These are phyloP conservation scores for Fraxinus platypoda DNA, from an alignment of 305 asterid species.

Conservation along the genomic window DNA sequence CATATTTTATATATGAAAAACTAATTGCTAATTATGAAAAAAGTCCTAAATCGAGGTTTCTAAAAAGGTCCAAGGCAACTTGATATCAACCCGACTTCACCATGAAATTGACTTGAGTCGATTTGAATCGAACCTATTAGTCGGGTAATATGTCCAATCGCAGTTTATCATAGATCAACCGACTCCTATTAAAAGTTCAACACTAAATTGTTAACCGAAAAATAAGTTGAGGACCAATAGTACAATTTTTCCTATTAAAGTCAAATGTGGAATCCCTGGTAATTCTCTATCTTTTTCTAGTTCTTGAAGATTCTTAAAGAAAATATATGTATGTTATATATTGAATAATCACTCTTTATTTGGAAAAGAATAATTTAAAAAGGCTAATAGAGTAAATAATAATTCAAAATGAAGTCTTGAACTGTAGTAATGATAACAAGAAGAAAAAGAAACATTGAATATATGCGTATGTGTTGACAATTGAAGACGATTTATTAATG, in stretches of 20 bases:
- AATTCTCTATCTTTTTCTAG: not conserved
- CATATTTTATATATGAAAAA: not conserved
- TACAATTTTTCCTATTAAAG: not conserved
- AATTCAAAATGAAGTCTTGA: not conserved
- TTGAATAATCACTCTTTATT: not conserved
- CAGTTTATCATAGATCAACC: not conserved
- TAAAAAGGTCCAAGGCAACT: not conserved
- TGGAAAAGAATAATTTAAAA: not conserved
- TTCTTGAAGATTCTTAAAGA: not conserved
- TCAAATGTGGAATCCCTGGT: not conserved
- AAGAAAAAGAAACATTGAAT: not conserved
- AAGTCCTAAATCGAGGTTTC: not conserved
- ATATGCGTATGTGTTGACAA: not conserved
- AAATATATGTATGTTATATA: too few relatives aligned
- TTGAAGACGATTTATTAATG: not conserved
- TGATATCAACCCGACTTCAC: not conserved
- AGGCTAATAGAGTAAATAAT: not conserved
- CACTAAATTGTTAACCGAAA: not conserved
- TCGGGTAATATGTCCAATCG: not conserved
- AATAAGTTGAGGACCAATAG: not conserved
- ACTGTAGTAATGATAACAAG: not conserved
- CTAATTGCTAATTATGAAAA: not conserved
- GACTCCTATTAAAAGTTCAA: not conserved
- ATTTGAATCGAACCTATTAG: not conserved
- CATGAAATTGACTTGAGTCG: too few relatives aligned